phyloP scores from a whole-genome alignment of 192 early-diverging fungal species.

The Glomus cerebriforme region DNA sequence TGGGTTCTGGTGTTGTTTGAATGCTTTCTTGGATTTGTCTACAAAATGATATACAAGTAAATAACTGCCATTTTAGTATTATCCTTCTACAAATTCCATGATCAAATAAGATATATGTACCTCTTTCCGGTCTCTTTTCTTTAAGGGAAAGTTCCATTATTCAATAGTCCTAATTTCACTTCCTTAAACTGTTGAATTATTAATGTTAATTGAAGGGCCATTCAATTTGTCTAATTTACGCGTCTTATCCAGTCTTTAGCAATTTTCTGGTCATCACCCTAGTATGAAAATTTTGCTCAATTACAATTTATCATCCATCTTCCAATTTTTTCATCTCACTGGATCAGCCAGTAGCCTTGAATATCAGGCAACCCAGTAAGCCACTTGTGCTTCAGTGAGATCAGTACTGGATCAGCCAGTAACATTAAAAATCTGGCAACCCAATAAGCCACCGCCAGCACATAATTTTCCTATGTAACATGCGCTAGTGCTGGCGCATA shows the following conservation, averaged over 20 bases:
- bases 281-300: neutral
- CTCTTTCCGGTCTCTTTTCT: neutral
- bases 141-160: neutral
- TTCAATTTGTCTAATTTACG: neutral
- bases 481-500: too few species aligned
- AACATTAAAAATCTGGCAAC: too few species aligned
- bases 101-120: neutral
- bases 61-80: too few species aligned
- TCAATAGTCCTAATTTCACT: neutral
- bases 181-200: neutral
- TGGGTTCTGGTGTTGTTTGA: too few species aligned
- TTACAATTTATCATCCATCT: neutral
- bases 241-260: neutral
- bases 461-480: too few species aligned
- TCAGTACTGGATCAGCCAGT: too few species aligned
- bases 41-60: too few species aligned
- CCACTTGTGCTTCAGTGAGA: too few species aligned
- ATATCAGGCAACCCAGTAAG: constrained; percentile 23
- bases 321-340: neutral
- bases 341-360: constrained; percentile 5
- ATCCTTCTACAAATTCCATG: too few species aligned
- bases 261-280: neutral
- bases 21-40: too few species aligned
- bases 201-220: neutral
- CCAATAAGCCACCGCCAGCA: too few species aligned